phyloP scores from a whole-genome alignment of 2,329 filamentous ascomycete species.

The Talaromyces funiculosus region DNA sequence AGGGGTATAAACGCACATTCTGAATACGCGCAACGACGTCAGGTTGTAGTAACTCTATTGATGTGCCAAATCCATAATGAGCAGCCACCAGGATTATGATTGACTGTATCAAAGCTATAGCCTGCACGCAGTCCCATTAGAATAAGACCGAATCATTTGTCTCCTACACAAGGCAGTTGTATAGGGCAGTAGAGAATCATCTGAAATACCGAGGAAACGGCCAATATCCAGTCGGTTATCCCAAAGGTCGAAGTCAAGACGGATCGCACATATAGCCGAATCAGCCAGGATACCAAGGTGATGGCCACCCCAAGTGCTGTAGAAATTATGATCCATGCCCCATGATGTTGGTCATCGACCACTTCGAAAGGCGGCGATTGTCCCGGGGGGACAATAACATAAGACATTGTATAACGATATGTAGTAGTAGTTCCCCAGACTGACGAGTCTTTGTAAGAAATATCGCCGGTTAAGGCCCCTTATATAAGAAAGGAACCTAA shows the following conservation, averaged over 20 bases:
- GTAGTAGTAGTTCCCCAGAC: background rate
- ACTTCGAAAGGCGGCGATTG: constrained; percentile 34
- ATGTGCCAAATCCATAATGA: constrained; percentile 30
- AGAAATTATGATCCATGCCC: constrained; percentile 35
- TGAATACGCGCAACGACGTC: constrained; percentile 23
- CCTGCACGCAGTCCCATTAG: constrained; percentile 17
- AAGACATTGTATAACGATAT: constrained; percentile 5
- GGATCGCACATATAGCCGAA: constrained; percentile 34
- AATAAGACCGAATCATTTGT: background rate
- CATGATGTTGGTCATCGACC: constrained; percentile 36
- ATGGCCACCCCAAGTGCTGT: constrained; percentile 33
- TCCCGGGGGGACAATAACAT: constrained; percentile 28
- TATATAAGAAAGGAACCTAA: background rate
- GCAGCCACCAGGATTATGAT: constrained; percentile 27
- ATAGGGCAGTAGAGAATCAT: background rate
- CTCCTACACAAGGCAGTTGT: no score
- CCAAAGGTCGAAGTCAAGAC: constrained; percentile 29
- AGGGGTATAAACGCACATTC: constrained; percentile 19
- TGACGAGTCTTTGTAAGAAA: background rate
- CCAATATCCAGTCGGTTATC: constrained; percentile 29
- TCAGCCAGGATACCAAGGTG: constrained; percentile 31
- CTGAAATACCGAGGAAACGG: constrained; percentile 26
- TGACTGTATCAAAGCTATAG: constrained; percentile 28
- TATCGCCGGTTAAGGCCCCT: background rate
- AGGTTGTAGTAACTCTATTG: constrained; percentile 23